Conservation (phyloP, 192 early-diverging fungal species). For the Coemansia sp. region DNA sequence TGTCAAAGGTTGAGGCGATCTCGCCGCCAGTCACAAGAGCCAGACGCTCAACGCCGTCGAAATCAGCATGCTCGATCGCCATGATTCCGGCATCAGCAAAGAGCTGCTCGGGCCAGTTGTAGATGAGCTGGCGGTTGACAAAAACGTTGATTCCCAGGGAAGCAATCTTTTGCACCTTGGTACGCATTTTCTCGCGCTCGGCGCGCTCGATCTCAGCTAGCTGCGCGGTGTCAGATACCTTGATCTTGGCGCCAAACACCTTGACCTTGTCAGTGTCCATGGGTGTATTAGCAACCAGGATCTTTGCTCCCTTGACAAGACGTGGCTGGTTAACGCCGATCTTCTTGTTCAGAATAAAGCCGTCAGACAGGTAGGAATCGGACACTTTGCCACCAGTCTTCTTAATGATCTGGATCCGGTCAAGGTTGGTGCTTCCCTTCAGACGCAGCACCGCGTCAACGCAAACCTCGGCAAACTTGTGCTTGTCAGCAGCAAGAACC, state of each 20-base stretch:
- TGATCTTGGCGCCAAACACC: slow-evolving; percentile 96
- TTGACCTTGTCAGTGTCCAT: slow-evolving; percentile 99
- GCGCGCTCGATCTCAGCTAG: slow-evolving; percentile 98
- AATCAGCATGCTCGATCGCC: slow-evolving; percentile 98
- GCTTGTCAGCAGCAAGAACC: slow-evolving; percentile 94
- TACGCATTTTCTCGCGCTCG: slow-evolving; percentile 97
- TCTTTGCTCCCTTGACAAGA: slow-evolving; percentile 91
- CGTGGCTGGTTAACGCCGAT: slow-evolving; percentile 98
- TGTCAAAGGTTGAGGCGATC: slow-evolving; percentile 97
- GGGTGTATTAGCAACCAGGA: slow-evolving; percentile 97
- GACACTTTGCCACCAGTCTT: slow-evolving; percentile 92
- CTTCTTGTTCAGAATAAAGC: slow-evolving; percentile 98
- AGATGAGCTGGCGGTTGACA: slow-evolving; percentile 99
- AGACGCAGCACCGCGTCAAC: slow-evolving; percentile 96
- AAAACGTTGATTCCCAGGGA: slow-evolving; percentile 98
- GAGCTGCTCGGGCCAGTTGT: slow-evolving; percentile 99
- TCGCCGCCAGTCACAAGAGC: slow-evolving; percentile 98
- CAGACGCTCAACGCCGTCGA: slow-evolving; percentile 96
- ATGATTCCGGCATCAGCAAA: slow-evolving; percentile 97
- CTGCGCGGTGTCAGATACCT: slow-evolving; percentile 95
- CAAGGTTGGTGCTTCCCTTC: slow-evolving; percentile 95
- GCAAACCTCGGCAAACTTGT: slow-evolving; percentile 91
- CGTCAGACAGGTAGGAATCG: slow-evolving; percentile 95
- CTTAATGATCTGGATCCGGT: slow-evolving; percentile 99
- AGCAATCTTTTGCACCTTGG: slow-evolving; percentile 98